Evolutionary conservation across 2,329 filamentous ascomycete genomes (phyloP).

Genomic region (Exophiala lecanii-corni): DNA sequence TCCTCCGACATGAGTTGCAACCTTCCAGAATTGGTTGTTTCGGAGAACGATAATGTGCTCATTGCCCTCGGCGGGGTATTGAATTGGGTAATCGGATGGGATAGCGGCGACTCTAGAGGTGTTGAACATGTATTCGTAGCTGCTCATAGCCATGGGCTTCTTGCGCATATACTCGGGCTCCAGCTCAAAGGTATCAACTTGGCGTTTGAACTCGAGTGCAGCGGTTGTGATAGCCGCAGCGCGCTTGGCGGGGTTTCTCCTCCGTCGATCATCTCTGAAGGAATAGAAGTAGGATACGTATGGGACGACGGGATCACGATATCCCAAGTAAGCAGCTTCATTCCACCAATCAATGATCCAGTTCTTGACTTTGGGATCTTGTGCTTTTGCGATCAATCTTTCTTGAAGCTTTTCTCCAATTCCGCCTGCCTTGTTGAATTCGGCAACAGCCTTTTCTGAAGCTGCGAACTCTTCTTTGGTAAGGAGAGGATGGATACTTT

Average conservation of each 20-base stretch:
- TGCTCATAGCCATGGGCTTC: conserved; percentile 95
- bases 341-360: conserved; percentile 99
- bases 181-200: conserved; percentile 74
- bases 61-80: conserved; percentile 69
- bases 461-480: conserved; percentile 54
- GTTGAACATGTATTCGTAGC: conserved; percentile 99
- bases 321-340: conserved; percentile 81
- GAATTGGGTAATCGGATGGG: conserved; percentile 75
- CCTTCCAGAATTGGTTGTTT: conserved; percentile 98
- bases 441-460: conserved; percentile 74
- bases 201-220: conserved; percentile 87
- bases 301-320: conserved; percentile 92
- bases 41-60: conserved; percentile 85
- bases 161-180: conserved; percentile 99
- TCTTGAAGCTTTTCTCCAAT: conserved; percentile 80
- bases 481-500: conserved; percentile 61
- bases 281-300: conserved; percentile 99
- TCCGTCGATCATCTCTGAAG: conserved; percentile 84
- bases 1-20: conserved; percentile 73
- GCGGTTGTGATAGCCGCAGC: conserved; percentile 85
- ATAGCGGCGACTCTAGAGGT: conserved; percentile 77
- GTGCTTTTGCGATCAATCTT: conserved; percentile 72
- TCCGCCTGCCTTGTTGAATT: conserved; percentile 84
- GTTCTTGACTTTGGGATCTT: conserved; percentile 78
- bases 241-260: conserved; percentile 84